Percentiles rank a stretch among this genome's conserved stretches.
Conservation (phyloP, 2,329 filamentous ascomycete species). For the Colletotrichum viniferum region DNA sequence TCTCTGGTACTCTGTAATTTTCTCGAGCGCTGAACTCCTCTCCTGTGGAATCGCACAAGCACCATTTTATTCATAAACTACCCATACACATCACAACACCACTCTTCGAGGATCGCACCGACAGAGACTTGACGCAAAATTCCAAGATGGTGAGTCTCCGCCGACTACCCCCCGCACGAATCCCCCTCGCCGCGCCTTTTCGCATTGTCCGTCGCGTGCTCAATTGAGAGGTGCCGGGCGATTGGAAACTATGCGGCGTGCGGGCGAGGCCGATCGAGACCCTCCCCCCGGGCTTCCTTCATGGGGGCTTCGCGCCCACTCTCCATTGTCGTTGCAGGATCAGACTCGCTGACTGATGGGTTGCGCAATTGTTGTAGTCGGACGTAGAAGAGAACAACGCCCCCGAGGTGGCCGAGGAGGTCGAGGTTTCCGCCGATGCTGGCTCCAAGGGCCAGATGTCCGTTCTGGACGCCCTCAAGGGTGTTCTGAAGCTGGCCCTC, state of each 20-base stretch:
- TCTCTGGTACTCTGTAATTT: not conserved
- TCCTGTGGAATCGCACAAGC: conserved; percentile 24
- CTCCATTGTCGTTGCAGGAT: not conserved
- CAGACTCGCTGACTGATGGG: conserved; percentile 21
- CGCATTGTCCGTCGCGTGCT: not conserved
- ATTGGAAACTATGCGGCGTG: not conserved
- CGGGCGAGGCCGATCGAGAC: not conserved
- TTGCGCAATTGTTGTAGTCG: conserved; percentile 66
- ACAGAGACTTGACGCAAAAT: conserved; percentile 53
- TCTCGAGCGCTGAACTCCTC: conserved; percentile 2
- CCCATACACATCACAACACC: conserved; percentile 39
- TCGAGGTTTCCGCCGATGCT: conserved; percentile 94
- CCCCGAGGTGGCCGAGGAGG: conserved; percentile 84
- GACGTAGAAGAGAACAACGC: conserved; percentile 99
- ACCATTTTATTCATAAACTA: conserved; percentile 33
- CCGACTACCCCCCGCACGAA: not conserved
- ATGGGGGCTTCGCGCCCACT: not conserved
- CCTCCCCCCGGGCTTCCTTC: not conserved
- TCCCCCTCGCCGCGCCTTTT: not conserved
- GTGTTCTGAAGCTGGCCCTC: conserved; percentile 96
- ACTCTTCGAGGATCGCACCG: conserved; percentile 74
- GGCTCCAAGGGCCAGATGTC: conserved; percentile 92
- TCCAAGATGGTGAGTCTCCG: conserved; percentile 63
- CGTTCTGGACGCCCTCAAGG: conserved; percentile 97
- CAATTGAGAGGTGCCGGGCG: not conserved